Evolutionary conservation across 495 filamentous ascomycete species (phyloP), one percentile per base, ranked within the genome.

Genomic region (Hyaloscypha variabilis): DNA sequence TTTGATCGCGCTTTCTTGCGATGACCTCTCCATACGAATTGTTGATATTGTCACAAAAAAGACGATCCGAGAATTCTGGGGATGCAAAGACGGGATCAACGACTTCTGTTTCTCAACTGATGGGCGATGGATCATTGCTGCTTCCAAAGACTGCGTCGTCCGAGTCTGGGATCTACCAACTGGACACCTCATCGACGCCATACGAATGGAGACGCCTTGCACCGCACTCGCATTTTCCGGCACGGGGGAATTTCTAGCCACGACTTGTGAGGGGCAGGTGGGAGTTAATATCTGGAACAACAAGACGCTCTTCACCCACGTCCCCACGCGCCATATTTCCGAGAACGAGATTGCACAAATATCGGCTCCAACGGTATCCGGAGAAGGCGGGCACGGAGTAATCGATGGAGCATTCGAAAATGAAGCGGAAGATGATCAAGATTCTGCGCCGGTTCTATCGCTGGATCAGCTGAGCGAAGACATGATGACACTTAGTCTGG

Each of bases 141-240:
- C 93, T 13, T 92, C 91, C 6, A 88, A 90, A 75, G 94, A 97
- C 76, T 88, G 86, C 14, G 77, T 90, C 50, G 79, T 99, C 39
- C 86, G 95, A 55, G 85, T 97, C 2, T 99, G 95, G 94, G 95
- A 99, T 77, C 78, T 99, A 28, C 94, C 95, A 13, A 98, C 95
- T 0, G 92, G 92, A 4, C 95, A 98, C 78, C 82, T 98, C 14
- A 93, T 98, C 70, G 95, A 98, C 73, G 90, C 90, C 5, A 89
- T 98, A 74, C 85, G 87, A 55, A 81, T 94, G 6, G 85, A 85
- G 28, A 90, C 80, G 50, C 87, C 88, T 26, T 95, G 93, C 73
- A 93, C 88, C 3, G 86, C 92, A 5, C 79, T 99, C 26, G 88
- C 93, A 17, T 96, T 97, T 79, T 94, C 95, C 0, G 83, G 83